Conservation (phyloP, 2,329 filamentous ascomycete species). For the Pseudocercospora crystallina region DNA sequence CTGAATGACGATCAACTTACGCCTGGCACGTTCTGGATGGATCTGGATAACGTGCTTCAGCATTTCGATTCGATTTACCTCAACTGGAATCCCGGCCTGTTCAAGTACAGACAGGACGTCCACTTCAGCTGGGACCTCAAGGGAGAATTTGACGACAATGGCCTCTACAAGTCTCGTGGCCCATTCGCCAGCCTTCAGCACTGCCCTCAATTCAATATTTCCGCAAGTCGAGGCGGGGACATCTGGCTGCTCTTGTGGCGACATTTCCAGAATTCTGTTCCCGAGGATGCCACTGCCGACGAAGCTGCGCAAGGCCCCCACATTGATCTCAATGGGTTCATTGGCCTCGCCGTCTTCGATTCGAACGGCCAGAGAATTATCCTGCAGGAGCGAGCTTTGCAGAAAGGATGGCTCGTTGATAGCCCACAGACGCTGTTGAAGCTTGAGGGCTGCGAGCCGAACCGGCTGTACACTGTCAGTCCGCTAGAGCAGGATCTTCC, state of each 20-base stretch:
- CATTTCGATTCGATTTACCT: constrained; percentile 95
- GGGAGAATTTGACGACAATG: constrained; percentile 26
- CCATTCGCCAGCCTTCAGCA: constrained; percentile 72
- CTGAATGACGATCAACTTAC: constrained; percentile 41
- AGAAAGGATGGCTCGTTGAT: constrained; percentile 85
- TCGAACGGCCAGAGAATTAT: constrained; percentile 70
- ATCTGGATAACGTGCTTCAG: constrained; percentile 80
- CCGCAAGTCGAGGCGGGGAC: constrained; percentile 55
- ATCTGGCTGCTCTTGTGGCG: constrained; percentile 85
- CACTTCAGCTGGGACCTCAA: constrained; percentile 82
- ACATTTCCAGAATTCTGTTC: constrained; percentile 61
- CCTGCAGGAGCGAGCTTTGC: constrained; percentile 68
- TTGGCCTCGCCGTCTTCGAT: constrained; percentile 80
- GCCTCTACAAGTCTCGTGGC: constrained; percentile 40
- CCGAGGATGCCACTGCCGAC: constrained; percentile 25
- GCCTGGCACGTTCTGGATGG: constrained; percentile 91
- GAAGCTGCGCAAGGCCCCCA: constrained; percentile 47
- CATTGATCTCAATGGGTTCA: constrained; percentile 65
- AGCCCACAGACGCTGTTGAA: constrained; percentile 87
- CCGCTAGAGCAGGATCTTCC: constrained; percentile 78
- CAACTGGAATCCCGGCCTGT: constrained; percentile 92
- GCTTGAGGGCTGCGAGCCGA: constrained; percentile 61
- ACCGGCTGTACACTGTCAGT: constrained; percentile 61
- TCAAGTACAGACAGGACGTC: constrained; percentile 77
- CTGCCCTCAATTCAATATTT: constrained; percentile 61